A percentile compares a stretch with the other conserved stretches of the same genome.
Evolutionary conservation across 768 basidiomycete species (phyloP).

Genomic region (Clathrus columnatus): DNA sequence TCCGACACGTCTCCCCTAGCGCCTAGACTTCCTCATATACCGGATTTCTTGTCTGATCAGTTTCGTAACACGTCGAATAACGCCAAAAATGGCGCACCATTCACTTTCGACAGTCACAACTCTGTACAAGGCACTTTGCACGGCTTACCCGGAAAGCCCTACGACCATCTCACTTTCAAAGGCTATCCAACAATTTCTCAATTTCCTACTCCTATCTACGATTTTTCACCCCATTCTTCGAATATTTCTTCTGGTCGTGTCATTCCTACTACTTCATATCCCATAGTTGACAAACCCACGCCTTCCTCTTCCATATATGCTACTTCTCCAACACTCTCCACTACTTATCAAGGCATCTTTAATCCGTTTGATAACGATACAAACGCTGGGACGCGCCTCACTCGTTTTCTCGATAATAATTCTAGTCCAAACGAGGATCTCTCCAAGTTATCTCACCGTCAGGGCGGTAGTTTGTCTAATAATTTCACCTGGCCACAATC

Average conservation of each 20-base stretch:
- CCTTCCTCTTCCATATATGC: slow-evolving; percentile 1
- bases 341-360: slow-evolving; percentile 1
- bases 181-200: slow-evolving; percentile 1
- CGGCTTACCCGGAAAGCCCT: neutral
- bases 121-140: neutral
- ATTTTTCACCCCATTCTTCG: neutral
- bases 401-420: neutral
- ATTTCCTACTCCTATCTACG: neutral
- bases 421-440: neutral
- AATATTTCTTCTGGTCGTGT: slow-evolving; percentile 1
- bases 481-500: slow-evolving; percentile 36
- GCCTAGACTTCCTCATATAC: slow-evolving; percentile 1
- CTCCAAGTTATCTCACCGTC: neutral
- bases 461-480: slow-evolving; percentile 19
- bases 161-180: neutral
- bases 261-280: slow-evolving; percentile 1
- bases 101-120: slow-evolving; percentile 1
- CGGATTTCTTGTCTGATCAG: neutral
- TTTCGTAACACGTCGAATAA: neutral
- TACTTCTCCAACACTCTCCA: neutral
- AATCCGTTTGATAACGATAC: slow-evolving; percentile 8
- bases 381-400: neutral
- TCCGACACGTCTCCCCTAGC: slow-evolving; percentile 55
- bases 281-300: neutral
- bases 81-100: neutral